A percentile compares a stretch with the other conserved stretches of the same genome.
Evolutionary conservation across 2,329 filamentous ascomycete genomes (phyloP).

Genomic region (Sporothrix inflata): DNA sequence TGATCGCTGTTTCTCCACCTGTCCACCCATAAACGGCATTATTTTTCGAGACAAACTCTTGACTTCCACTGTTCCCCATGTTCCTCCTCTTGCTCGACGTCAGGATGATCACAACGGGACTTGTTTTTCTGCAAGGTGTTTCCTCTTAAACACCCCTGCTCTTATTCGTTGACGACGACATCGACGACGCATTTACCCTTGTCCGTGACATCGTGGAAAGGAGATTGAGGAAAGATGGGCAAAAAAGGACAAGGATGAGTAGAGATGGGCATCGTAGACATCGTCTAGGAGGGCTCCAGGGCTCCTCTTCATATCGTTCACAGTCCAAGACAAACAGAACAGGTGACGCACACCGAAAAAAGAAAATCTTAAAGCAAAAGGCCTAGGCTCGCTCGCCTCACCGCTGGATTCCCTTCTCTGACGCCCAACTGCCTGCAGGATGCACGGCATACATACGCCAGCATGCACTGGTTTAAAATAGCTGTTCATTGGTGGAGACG

Average conservation of each 20-base stretch:
- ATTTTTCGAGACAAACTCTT: neutral
- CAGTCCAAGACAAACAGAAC: no score
- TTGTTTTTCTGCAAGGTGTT: neutral
- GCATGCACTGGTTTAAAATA: neutral
- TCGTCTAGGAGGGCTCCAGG: no score
- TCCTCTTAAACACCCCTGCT: neutral
- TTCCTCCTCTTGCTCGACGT: neutral
- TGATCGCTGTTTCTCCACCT: slow-evolving; percentile 9
- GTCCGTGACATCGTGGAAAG: neutral
- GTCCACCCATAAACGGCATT: neutral
- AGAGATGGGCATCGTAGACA: no score
- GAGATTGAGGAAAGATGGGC: neutral
- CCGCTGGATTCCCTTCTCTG: neutral
- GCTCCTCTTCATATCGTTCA: no score
- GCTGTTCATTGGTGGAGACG: slow-evolving; percentile 2
- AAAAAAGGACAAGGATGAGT: neutral
- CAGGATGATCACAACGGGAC: neutral
- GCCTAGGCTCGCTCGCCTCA: no score
- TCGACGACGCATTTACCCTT: neutral
- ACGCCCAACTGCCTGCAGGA: neutral
- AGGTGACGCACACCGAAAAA: neutral
- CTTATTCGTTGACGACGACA: neutral
- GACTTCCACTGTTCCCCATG: neutral
- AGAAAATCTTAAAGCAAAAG: no score
- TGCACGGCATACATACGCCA: no score